Evolutionary conservation across 441 rosid species (phyloP).

Genomic region (Biscutella laevigata): DNA sequence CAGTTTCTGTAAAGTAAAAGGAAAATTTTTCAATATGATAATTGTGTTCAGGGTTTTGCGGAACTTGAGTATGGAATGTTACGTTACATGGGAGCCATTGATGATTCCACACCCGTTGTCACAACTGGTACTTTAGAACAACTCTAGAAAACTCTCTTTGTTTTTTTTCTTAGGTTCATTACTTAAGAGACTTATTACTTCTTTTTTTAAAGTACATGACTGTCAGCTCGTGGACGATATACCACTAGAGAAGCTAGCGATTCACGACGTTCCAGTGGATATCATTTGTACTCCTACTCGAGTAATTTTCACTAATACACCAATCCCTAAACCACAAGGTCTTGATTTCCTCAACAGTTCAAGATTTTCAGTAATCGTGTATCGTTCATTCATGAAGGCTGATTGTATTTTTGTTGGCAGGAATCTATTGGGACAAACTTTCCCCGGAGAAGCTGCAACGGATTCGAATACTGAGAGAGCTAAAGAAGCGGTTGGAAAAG

Average conservation of each 20-base stretch:
- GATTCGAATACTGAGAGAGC: slow-evolving; percentile 70
- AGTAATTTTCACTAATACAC: slow-evolving; percentile 29
- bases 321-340: slow-evolving; percentile 80
- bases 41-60: slow-evolving; percentile 79
- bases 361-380: background rate
- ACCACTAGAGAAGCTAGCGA: slow-evolving; percentile 61
- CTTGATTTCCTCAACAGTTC: background rate
- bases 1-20: background rate
- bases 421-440: slow-evolving; percentile 80
- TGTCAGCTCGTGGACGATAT: slow-evolving; percentile 78
- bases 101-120: slow-evolving; percentile 71
- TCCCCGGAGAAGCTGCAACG: slow-evolving; percentile 76
- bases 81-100: slow-evolving; percentile 82
- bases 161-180: background rate
- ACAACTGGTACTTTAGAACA: slow-evolving; percentile 43
- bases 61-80: slow-evolving; percentile 92
- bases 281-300: slow-evolving; percentile 55
- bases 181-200: background rate
- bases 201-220: slow-evolving; percentile 63
- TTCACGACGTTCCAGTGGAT: slow-evolving; percentile 91
- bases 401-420: slow-evolving; percentile 20
- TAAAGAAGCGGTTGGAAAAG: slow-evolving; percentile 51
- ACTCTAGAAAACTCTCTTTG: background rate
- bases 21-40: no score
- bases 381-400: background rate